Evolutionary conservation across 2,329 filamentous ascomycete genomes (phyloP), one percentile per base, ranked within the genome.

Genomic region (Didymella exigua): DNA sequence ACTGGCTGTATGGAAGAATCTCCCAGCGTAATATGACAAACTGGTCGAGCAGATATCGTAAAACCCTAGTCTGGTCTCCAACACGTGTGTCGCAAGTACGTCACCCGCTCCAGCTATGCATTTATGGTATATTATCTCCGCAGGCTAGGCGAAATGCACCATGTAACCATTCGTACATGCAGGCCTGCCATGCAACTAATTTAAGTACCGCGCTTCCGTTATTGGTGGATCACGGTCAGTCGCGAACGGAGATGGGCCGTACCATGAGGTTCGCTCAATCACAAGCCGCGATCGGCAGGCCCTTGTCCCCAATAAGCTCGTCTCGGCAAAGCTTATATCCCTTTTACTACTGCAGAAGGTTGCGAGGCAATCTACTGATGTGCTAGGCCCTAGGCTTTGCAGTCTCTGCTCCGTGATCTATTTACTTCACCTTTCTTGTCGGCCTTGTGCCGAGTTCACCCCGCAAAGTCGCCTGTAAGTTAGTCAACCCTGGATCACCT

Each of bases 1-100:
- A 45, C 65, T 60, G 16, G 64, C 63, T 23, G 65, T 63, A 18
- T 70, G 63, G 67, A 61, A 41, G 24, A 59, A 49, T 43, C 43
- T 62, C 16, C 21, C 21, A 5, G 36, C 38, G 16, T 51, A 55
- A 21, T 30, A 27, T 6, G 11, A 13, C 6, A 26, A 7, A 14
- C 11, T 18, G 7, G n/a, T 40, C 16, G 21, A 27, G n/a, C 13
- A 37, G 14, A 33, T 23, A 6, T 11, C 13, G 29, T 31, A 26
- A 6, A 10, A 24, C 7, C 9, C 6, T 24, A 33, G 10, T 23
- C 19, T 41, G 2, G 29, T 49, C 14, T 10, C 41, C 33, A 9
- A 36, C 29, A 49, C 21, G 29, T 49, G n/a, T 23, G 4, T 16
- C 14, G 37, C 37, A 42, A n/a, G 16, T n/a, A n/a, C n/a, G n/a